phyloP scores from a whole-genome alignment of 2,329 filamentous ascomycete species.

The Albifimbria verrucaria region DNA sequence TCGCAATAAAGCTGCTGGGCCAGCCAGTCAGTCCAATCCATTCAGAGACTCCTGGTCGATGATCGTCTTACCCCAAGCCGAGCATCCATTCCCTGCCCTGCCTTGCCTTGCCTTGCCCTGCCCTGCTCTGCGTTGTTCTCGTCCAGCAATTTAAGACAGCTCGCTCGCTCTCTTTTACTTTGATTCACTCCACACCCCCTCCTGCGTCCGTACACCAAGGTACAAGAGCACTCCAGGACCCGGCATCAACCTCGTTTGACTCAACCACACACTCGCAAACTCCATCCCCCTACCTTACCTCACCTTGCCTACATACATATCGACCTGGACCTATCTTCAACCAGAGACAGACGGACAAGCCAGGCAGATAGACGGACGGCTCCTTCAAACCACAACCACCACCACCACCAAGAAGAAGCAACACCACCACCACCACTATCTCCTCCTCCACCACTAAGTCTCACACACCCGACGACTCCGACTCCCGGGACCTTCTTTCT shows the following conservation, averaged over 20 bases:
- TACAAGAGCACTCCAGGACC: not conserved
- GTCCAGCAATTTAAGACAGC: conserved; percentile 8
- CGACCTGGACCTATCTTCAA: no score
- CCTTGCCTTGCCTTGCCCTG: conserved; percentile 10
- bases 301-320: no score
- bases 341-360: no score
- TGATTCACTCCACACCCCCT: not conserved
- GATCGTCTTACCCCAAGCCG: not conserved
- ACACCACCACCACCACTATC: no score
- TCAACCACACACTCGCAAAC: not conserved
- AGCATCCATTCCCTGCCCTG: conserved; percentile 4
- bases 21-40: not conserved
- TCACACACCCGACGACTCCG: no score
- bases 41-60: not conserved
- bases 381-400: no score
- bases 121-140: conserved; percentile 19
- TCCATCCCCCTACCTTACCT: not conserved
- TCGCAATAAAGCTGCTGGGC: not conserved
- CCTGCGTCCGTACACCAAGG: not conserved
- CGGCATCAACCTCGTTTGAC: not conserved
- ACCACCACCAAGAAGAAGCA: no score
- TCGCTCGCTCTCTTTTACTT: not conserved
- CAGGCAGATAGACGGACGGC: no score
- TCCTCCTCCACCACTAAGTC: no score
- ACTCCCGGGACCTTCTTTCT: no score